A percentile compares a stretch with the other conserved stretches of the same genome.
phyloP scores from a whole-genome alignment of 192 early-diverging fungal genomes.

The Entophlyctis luteolus region DNA sequence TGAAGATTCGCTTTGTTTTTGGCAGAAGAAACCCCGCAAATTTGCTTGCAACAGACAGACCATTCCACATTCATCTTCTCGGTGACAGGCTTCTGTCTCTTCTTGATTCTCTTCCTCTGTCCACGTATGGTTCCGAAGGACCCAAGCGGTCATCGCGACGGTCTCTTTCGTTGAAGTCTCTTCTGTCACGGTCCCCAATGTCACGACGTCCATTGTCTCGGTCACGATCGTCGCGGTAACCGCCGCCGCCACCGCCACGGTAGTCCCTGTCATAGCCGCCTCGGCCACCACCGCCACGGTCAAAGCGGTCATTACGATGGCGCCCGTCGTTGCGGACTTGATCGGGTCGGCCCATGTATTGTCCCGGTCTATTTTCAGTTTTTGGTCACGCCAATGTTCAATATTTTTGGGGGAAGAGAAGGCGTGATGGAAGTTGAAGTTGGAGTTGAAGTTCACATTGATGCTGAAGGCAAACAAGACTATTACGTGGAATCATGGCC shows the following conservation, averaged over 20 bases:
- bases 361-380: constrained; percentile 61
- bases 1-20: too few relatives aligned
- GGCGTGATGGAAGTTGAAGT: background rate
- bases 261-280: background rate
- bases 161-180: too few relatives aligned
- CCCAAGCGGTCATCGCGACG: too few relatives aligned
- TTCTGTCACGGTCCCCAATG: too few relatives aligned
- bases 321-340: constrained; percentile 29
- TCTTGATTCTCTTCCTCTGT: too few relatives aligned
- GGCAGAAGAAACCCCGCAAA: too few relatives aligned
- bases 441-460: too few relatives aligned
- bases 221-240: background rate
- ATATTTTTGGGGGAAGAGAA: background rate
- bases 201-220: background rate
- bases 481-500: constrained; percentile 51
- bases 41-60: too few relatives aligned
- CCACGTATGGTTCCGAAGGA: too few relatives aligned
- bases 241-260: background rate
- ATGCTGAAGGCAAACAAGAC: background rate
- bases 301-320: constrained; percentile 22
- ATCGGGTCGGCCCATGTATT: constrained; percentile 62
- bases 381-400: background rate
- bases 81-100: too few relatives aligned
- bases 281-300: constrained; percentile 26
- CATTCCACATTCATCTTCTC: too few relatives aligned